A percentile compares a stretch with the other conserved stretches of the same genome.
Conservation (phyloP, 257 asterid genomes). For the Dorcoceras hygrometricum region DNA sequence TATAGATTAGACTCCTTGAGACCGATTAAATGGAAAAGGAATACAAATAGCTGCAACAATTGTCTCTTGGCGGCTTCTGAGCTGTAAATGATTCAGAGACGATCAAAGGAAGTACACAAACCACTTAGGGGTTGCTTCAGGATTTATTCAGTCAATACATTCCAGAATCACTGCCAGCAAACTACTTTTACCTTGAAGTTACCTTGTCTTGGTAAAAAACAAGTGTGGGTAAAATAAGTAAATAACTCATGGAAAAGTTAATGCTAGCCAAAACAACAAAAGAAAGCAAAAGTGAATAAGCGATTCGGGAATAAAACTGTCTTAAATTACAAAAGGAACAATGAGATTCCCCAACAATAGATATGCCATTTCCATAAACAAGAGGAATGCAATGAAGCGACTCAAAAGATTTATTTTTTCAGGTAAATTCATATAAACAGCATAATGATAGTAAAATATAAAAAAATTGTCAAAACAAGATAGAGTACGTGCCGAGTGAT, state of each 20-base stretch:
- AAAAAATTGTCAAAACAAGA: constrained; percentile 4
- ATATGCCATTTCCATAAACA: not conserved
- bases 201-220: not conserved
- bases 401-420: not conserved
- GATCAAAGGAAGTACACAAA: not conserved
- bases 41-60: too few relatives aligned
- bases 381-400: not conserved
- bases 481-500: constrained; percentile 45
- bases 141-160: not conserved
- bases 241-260: not conserved
- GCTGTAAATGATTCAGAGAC: not conserved
- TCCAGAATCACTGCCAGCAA: not conserved
- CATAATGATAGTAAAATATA: not conserved
- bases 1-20: constrained; percentile 9
- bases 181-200: not conserved
- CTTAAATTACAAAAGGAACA: not conserved
- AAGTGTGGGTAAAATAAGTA: not conserved
- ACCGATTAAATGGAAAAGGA: constrained; percentile 2
- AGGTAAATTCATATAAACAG: not conserved
- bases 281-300: not conserved
- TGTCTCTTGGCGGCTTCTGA: not conserved
- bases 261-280: not conserved
- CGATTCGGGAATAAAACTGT: not conserved
- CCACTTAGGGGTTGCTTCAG: not conserved
- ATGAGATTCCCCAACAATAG: not conserved